Evolutionary conservation across 2,329 filamentous ascomycete species (phyloP), one percentile per base, ranked within the genome.

Genomic region (Waltergamsia citrina): DNA sequence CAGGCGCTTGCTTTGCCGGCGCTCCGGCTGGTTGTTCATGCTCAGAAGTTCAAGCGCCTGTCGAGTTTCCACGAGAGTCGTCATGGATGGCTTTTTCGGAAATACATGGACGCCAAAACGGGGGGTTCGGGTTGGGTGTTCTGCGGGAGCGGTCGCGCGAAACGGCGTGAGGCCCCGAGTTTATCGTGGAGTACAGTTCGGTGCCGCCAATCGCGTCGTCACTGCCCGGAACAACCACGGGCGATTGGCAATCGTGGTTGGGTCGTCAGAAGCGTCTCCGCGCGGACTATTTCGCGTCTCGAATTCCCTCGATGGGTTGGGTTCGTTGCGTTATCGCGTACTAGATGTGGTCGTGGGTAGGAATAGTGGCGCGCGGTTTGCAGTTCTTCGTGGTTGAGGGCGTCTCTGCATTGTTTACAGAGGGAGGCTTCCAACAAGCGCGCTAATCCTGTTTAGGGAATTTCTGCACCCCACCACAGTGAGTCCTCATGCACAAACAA

Each of bases 31-130:
- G 60, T 74, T 76, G 65, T 64, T 73, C 76, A 81, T 81, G 68
- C 73, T 81, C 67, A 78, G 64, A 56, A 73, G 63, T 72, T 78
- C 67, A 61, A 80, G 64, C 63, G 74, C 71, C 61, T 69, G 67
- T 55, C 73, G 73, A 53, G 69, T 70, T 59, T 67, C 69, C 58
- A 80, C 65, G 60, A 80, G 65, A 57, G 76, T 79, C 74, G 76
- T 80, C 76, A 81, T 81, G 73, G 73, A 78, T 71, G 67, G 63
- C 62, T 53, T 43, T 43, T 44, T 49, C 33, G 43, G 40, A 40
- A 41, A 42, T 38, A 40, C 48, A 51, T 53, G 40, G 39, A 40
- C 39, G 43, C 28, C 33, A 35, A 36, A 25, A 33, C 18, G 26
- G 6, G 12, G 33, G 16, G 14, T 39, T 37, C 35, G 29, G 32